Conservation (phyloP, 768 basidiomycete genomes). For the Daedaleopsis sinensis region DNA sequence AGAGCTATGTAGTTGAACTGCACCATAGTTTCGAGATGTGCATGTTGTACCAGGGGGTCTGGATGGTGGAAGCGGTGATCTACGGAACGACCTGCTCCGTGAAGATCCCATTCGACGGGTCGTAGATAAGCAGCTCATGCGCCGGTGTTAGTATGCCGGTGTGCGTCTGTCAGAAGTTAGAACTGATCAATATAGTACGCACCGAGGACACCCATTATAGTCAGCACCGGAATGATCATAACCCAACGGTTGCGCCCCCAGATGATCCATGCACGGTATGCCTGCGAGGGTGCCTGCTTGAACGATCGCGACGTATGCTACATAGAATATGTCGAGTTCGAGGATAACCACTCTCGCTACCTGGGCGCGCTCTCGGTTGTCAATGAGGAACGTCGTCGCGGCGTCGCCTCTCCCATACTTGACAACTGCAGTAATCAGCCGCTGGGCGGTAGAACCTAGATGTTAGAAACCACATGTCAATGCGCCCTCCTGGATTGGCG, state of each 20-base stretch:
- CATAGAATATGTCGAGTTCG: conserved; percentile 1
- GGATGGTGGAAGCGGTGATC: background rate
- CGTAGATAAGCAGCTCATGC: background rate
- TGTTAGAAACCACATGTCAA: too few relatives aligned
- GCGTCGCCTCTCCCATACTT: background rate
- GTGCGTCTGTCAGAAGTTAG: too few relatives aligned
- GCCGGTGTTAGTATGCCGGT: too few relatives aligned
- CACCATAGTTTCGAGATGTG: too few relatives aligned
- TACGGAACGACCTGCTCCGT: background rate
- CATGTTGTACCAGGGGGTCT: background rate
- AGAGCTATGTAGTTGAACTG: too few relatives aligned
- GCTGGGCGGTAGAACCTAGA: too few relatives aligned
- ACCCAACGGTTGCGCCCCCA: background rate
- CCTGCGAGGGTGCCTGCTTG: background rate
- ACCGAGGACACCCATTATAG: background rate
- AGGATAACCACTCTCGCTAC: background rate
- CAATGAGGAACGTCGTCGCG: background rate
- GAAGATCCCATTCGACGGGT: background rate
- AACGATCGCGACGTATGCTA: background rate
- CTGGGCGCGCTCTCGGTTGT: background rate
- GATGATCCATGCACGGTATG: background rate
- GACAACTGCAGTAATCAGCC: background rate
- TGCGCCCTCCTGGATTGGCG: too few relatives aligned
- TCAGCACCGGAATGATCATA: background rate
- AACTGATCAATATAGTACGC: background rate